Evolutionary conservation across 257 asterid genomes (phyloP).

Genomic region (Plantago ovata): DNA sequence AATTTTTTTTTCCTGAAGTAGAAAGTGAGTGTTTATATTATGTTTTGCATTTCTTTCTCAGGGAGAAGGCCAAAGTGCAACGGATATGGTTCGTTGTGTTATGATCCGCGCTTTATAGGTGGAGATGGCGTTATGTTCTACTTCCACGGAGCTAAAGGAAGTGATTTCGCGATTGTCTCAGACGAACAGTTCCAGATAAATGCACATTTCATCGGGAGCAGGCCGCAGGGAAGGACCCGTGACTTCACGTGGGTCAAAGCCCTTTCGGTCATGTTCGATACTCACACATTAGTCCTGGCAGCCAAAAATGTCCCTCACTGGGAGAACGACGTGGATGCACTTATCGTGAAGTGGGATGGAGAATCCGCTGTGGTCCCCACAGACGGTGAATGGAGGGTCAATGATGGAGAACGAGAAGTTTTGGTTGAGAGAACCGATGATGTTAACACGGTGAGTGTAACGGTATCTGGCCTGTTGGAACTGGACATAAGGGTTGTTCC

Average conservation of each 20-base stretch:
- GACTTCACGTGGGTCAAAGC: slow-evolving; percentile 85
- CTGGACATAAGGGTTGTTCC: slow-evolving; percentile 47
- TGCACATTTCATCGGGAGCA: slow-evolving; percentile 63
- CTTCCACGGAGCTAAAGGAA: slow-evolving; percentile 69
- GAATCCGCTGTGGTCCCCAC: slow-evolving; percentile 33
- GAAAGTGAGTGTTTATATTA: not conserved
- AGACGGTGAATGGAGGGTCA: slow-evolving; percentile 46
- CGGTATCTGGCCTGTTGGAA: slow-evolving; percentile 33
- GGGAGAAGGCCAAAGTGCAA: slow-evolving; percentile 69
- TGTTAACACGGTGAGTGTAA: slow-evolving; percentile 45
- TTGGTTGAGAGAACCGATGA: slow-evolving; percentile 59
- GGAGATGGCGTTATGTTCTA: slow-evolving; percentile 81
- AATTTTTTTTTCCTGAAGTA: too few species aligned
- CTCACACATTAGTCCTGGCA: slow-evolving; percentile 48
- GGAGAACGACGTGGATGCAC: slow-evolving; percentile 44
- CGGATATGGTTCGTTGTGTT: slow-evolving; percentile 61
- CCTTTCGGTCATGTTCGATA: slow-evolving; percentile 53
- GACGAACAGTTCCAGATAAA: slow-evolving; percentile 69
- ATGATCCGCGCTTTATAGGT: slow-evolving; percentile 74
- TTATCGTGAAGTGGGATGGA: slow-evolving; percentile 44
- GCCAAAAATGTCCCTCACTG: slow-evolving; percentile 52
- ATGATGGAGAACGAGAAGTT: slow-evolving; percentile 31
- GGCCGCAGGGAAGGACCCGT: slow-evolving; percentile 62
- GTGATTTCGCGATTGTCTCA: slow-evolving; percentile 54
- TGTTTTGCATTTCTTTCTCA: slow-evolving; percentile 8